Evolutionary conservation across 306 rosid genomes (phyloP), one percentile per base, ranked within the genome.

Genomic region (Sicyos edulis): DNA sequence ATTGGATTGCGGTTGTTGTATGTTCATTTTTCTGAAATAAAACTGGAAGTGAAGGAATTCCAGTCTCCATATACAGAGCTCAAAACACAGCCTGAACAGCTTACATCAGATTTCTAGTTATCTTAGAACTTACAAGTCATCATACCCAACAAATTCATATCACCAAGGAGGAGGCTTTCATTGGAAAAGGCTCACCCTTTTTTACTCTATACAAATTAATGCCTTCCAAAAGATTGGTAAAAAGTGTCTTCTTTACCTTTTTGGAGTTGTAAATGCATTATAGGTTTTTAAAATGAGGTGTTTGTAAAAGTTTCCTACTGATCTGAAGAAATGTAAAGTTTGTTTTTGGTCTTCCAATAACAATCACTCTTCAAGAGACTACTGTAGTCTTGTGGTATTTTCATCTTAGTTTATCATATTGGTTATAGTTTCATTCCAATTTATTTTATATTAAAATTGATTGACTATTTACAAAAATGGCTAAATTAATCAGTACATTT

Each of bases 21-120:
- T 45, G 16, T 45, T 6, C 52, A 66, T 37, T 3, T 19, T 2
- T 8, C 20, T 5, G 54, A 45, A 64, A 66, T 66, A 66, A 66
- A 66, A 47, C 54, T 66, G 54, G 70, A 64, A 64, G 32, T 40
- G 70, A 40, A 64, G 52, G 53, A 40, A 32, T 64, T 63, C 9
- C 52, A 63, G 26, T 63, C 29, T 63, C n/a, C 70, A 42, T 10
- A 40, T 20, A 67, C 72, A 11, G 37, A 67, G 55, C 72, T 20
- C 34, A 65, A 6, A 45, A 45, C 17, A 65, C 54, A 44, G 32
- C 2, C 5, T 19, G 53, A 40, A 32, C 71, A 65, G 54, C 54
- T 65, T 65, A 22, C 12, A 20, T 19, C n/a, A 17, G 37, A 66
- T 66, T 26, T 45, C 6, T 9, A 19, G 71, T 11, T 20, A 6